Conservation (phyloP, 192 early-diverging fungal species). For the Lunasporangiospora selenospora region DNA sequence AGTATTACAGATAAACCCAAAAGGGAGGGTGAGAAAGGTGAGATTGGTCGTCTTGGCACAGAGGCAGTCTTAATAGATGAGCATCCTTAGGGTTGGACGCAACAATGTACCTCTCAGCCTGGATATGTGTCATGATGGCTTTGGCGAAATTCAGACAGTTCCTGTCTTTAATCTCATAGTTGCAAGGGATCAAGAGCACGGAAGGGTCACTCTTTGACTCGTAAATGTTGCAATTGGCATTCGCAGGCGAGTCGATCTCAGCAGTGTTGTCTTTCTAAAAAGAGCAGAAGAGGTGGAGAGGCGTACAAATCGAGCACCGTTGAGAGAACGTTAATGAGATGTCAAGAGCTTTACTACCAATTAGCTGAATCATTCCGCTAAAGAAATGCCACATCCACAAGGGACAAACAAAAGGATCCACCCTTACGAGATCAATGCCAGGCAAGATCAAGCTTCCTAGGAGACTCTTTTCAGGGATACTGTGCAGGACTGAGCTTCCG, state of each 20-base stretch:
- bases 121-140: slow-evolving; percentile 26
- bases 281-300: no score
- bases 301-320: no score
- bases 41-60: no score
- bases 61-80: no score
- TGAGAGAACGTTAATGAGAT: no score
- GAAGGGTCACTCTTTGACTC: slow-evolving; percentile 18
- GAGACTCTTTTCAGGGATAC: slow-evolving; percentile 22
- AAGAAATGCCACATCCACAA: no score
- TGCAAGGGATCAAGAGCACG: slow-evolving; percentile 21
- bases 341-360: no score
- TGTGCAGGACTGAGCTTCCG: slow-evolving; percentile 24
- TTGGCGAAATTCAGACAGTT: slow-evolving; percentile 39
- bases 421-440: slow-evolving; percentile 23
- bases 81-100: no score
- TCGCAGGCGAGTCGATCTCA: slow-evolving; percentile 24
- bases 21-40: no score
- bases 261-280: slow-evolving; percentile 39
- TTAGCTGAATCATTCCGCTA: no score
- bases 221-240: slow-evolving; percentile 41
- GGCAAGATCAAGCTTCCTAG: slow-evolving; percentile 27
- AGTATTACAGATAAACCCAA: no score
- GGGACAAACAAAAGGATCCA: background rate
- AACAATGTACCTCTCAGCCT: slow-evolving; percentile 23
- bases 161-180: slow-evolving; percentile 42